Evolutionary conservation across 2,329 filamentous ascomycete species (phyloP).

Genomic region (Verticillium zaregamsianum): DNA sequence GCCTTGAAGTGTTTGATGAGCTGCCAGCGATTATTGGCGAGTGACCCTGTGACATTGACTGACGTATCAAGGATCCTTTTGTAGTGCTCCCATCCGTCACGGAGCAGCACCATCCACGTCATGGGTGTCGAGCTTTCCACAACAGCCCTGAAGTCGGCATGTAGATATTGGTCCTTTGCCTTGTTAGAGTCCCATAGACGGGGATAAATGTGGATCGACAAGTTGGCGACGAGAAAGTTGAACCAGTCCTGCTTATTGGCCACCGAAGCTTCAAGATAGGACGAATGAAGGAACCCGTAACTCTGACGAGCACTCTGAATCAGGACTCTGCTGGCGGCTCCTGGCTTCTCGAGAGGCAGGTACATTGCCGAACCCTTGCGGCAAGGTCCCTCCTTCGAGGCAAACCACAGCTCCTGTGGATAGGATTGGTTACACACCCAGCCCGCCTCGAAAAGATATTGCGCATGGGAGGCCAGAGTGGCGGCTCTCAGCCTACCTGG

Average conservation of each 20-base stretch:
- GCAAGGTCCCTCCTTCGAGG: not conserved
- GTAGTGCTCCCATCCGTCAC: conserved; percentile 6
- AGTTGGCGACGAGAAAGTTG: not conserved
- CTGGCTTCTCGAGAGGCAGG: not conserved
- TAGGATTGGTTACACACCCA: not conserved
- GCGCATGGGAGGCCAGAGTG: not conserved
- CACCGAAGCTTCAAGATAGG: not conserved
- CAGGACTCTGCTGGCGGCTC: not conserved
- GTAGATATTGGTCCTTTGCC: not conserved
- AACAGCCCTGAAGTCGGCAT: not conserved
- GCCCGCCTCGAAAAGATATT: not conserved
- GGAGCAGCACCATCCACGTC: conserved; percentile 4
- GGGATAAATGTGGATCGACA: not conserved
- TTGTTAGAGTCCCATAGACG: not conserved
- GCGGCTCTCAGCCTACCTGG: not conserved
- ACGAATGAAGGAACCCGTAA: conserved; percentile 4
- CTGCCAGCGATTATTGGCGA: not conserved
- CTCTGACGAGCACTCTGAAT: not conserved
- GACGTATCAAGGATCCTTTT: not conserved
- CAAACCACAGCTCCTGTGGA: conserved; percentile 2
- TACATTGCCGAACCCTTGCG: conserved; percentile 1
- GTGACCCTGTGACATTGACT: not conserved
- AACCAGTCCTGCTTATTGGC: not conserved
- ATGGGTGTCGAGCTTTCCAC: not conserved
- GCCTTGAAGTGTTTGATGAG: not conserved